Conservation (phyloP, 1,139 yeast genomes). For the Kodamaea arcana region DNA sequence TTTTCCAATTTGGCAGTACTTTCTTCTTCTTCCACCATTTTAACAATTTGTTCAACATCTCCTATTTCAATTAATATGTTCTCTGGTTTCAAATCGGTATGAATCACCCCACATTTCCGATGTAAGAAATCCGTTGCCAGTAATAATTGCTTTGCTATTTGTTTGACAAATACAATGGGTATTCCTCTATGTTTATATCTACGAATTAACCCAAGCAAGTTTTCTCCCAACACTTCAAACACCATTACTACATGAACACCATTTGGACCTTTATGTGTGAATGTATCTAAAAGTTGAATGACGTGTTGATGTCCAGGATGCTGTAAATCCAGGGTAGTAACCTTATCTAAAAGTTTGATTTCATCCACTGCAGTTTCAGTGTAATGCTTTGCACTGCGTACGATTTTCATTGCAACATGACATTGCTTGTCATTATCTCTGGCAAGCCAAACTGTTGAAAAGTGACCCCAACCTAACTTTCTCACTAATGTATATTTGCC, state of each 20-base stretch:
- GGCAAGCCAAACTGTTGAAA: constrained; percentile 50
- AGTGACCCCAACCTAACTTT: constrained; percentile 50
- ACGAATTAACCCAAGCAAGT: constrained; percentile 35
- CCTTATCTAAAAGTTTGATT: constrained; percentile 32
- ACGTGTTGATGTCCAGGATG: constrained; percentile 40
- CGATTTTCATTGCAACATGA: constrained; percentile 43
- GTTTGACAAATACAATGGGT: constrained; percentile 35
- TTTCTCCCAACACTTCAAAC: constrained; percentile 42
- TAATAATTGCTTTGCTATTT: constrained; percentile 36
- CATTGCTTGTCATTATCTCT: constrained; percentile 31
- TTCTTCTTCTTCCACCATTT: constrained; percentile 31
- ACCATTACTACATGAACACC: constrained; percentile 44
- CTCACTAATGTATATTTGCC: constrained; percentile 33
- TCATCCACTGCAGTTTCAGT: constrained; percentile 44
- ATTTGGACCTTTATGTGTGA: constrained; percentile 39
- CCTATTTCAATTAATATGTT: constrained; percentile 40
- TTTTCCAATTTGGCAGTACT: constrained; percentile 11
- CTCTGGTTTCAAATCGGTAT: constrained; percentile 45
- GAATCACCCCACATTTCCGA: constrained; percentile 38
- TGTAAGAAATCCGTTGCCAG: constrained; percentile 40
- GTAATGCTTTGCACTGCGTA: constrained; percentile 36
- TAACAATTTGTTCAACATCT: constrained; percentile 33
- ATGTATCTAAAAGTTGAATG: constrained; percentile 39
- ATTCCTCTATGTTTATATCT: constrained; percentile 38
- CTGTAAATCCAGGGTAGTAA: constrained; percentile 23